Evolutionary conservation across 2,329 filamentous ascomycete species (phyloP).

Genomic region (Trichoderma arundinaceum): DNA sequence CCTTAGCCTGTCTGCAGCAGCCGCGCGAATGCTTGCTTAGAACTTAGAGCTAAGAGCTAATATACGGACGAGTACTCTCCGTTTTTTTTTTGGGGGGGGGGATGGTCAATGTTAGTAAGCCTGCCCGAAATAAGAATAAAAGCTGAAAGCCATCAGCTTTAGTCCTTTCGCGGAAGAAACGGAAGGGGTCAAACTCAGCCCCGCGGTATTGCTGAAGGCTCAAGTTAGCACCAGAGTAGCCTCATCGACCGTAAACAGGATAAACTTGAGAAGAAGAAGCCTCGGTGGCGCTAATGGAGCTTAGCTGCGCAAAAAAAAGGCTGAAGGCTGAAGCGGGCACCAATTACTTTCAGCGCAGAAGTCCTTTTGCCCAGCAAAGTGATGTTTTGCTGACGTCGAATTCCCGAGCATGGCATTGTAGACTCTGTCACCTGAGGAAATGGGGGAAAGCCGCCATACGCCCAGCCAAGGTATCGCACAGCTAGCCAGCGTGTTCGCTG

Average conservation of each 20-base stretch:
- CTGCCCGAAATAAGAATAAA: too few relatives aligned
- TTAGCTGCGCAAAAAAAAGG: constrained; percentile 14
- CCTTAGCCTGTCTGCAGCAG: too few relatives aligned
- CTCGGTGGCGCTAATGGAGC: constrained; percentile 15
- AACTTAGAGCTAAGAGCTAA: too few relatives aligned
- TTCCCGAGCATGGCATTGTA: neutral
- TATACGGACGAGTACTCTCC: too few relatives aligned
- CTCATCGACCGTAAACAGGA: neutral
- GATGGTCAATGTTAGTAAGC: too few relatives aligned
- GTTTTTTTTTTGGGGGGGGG: too few relatives aligned
- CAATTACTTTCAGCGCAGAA: constrained; percentile 20
- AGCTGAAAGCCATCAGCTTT: neutral
- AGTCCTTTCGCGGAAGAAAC: constrained; percentile 4
- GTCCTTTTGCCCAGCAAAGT: neutral
- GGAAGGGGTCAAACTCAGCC: neutral
- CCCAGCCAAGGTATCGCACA: constrained; percentile 8
- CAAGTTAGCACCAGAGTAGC: neutral
- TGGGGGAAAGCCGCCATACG: neutral
- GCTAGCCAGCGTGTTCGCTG: neutral
- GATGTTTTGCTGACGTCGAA: constrained; percentile 27
- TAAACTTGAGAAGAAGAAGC: neutral
- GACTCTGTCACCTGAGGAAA: neutral
- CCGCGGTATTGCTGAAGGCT: neutral
- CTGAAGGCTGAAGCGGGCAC: constrained; percentile 19
- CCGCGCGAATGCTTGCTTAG: too few relatives aligned